These are phyloP conservation scores for Gilbertella persicaria DNA, from an alignment of 371 early-diverging fungal species.

Conservation along the genomic window DNA sequence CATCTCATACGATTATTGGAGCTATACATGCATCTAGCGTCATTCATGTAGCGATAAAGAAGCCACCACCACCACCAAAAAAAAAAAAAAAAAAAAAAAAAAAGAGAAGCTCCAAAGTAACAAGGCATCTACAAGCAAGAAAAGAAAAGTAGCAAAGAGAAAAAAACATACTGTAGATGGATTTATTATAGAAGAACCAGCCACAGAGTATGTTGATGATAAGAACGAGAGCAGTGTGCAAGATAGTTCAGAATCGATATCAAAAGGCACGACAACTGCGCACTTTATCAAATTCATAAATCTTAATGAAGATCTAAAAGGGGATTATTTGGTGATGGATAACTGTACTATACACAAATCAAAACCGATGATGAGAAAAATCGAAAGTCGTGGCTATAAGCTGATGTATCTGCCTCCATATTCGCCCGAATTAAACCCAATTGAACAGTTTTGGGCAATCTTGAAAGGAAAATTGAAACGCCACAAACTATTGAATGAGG, in stretches of 20 bases:
- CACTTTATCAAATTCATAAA: constrained; percentile 18
- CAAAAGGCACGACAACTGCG: constrained; percentile 17
- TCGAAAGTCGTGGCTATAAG: constrained; percentile 21
- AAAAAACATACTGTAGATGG: too few species aligned
- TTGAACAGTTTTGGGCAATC: constrained; percentile 21
- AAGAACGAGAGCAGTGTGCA: constrained; percentile 3
- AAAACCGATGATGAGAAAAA: constrained; percentile 17
- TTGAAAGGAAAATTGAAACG: too few species aligned
- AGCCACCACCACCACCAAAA: constrained; percentile 6
- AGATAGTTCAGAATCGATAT: constrained; percentile 9
- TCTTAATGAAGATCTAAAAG: constrained; percentile 16
- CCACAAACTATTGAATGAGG: constrained; percentile 18
- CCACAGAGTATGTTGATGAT: constrained; percentile 20
- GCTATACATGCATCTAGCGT: constrained; percentile 16
- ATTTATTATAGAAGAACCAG: too few species aligned
- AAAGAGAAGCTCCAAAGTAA: too few species aligned
- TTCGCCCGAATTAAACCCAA: constrained; percentile 21
- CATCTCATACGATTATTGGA: constrained; percentile 15
- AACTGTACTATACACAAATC: constrained; percentile 18
- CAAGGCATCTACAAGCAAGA: too few species aligned
- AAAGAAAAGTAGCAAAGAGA: too few species aligned
- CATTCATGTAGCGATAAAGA: constrained; percentile 10
- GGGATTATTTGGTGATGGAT: constrained; percentile 14
- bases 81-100: constrained; percentile 8
- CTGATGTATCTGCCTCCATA: constrained; percentile 22